Evolutionary conservation across 2,329 filamentous ascomycete genomes (phyloP).

Genomic region (Neopestalotiopsis sp.): DNA sequence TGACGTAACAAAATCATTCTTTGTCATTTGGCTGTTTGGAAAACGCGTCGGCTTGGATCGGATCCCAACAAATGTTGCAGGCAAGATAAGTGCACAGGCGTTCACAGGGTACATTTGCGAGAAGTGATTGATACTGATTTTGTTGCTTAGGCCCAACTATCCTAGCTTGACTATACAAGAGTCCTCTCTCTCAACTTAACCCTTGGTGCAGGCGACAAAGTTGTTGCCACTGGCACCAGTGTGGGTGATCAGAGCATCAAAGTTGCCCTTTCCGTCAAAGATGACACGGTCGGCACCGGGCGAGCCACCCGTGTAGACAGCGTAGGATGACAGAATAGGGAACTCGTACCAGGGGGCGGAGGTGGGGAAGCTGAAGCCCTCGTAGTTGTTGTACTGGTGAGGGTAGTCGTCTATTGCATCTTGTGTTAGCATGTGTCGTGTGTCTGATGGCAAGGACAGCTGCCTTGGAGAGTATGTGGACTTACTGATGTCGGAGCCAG

Average conservation of each 20-base stretch:
- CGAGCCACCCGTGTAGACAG: constrained; percentile 53
- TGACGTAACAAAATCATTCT: too few species aligned
- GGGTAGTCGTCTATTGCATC: constrained; percentile 41
- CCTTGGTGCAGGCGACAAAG: constrained; percentile 65
- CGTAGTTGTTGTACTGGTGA: constrained; percentile 50
- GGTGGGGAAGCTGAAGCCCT: constrained; percentile 48
- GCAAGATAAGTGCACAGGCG: too few species aligned
- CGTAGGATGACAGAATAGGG: constrained; percentile 43
- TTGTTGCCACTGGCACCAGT: constrained; percentile 71
- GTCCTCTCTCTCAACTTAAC: not conserved
- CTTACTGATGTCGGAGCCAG: constrained; percentile 33
- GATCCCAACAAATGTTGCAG: too few species aligned
- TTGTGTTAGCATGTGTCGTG: too few species aligned
- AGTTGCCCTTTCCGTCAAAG: constrained; percentile 59
- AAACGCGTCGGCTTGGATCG: too few species aligned
- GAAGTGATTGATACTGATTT: too few species aligned
- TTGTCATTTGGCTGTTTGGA: too few species aligned
- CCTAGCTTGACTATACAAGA: not conserved
- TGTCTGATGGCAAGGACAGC: constrained; percentile 15
- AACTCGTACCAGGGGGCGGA: constrained; percentile 48
- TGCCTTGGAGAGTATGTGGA: constrained; percentile 4
- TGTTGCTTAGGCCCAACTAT: too few species aligned
- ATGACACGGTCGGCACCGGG: constrained; percentile 69
- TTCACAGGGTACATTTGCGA: too few species aligned
- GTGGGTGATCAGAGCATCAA: constrained; percentile 70